Percentiles rank a stretch among this genome's conserved stretches.
Conservation (phyloP, 495 filamentous ascomycete genomes). For the Cercophora scortea region DNA sequence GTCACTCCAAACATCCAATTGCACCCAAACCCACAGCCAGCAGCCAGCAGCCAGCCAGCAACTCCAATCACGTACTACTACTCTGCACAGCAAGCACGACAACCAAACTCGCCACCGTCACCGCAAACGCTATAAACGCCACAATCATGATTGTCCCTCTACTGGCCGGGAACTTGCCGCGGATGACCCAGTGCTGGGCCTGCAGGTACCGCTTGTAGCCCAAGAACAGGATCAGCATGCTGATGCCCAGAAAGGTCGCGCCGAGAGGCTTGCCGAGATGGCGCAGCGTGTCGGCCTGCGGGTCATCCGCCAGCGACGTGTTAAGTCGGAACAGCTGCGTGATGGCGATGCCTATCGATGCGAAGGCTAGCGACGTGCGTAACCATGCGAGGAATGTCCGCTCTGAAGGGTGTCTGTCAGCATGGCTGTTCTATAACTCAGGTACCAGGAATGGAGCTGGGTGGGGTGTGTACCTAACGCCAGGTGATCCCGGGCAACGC, state of each 20-base stretch:
- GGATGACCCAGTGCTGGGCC: conserved; percentile 77
- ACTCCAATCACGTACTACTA: conserved; percentile 5
- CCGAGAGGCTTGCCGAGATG: conserved; percentile 88
- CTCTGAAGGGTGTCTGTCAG: conserved; percentile 45
- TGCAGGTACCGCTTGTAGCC: conserved; percentile 61
- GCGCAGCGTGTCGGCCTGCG: conserved; percentile 44
- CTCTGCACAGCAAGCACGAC: conserved; percentile 60
- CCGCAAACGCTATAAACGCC: conserved; percentile 55
- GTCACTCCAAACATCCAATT: too few relatives aligned
- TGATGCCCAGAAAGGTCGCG: conserved; percentile 82
- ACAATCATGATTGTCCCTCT: conserved; percentile 78
- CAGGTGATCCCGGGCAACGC: conserved; percentile 89
- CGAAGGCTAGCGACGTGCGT: conserved; percentile 90
- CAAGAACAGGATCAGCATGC: conserved; percentile 75
- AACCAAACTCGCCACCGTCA: conserved; percentile 64
- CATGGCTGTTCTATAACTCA: background rate
- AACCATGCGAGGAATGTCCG: conserved; percentile 97
- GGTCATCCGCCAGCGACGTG: conserved; percentile 43
- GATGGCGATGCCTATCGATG: conserved; percentile 90
- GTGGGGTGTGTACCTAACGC: conserved; percentile 62
- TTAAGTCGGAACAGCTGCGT: conserved; percentile 96
- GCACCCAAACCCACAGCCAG: background rate
- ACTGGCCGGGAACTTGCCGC: conserved; percentile 90
- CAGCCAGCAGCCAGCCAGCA: background rate
- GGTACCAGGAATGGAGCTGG: conserved; percentile 2